Conservation (phyloP, 306 rosid species). For the Cicer judaicum region DNA sequence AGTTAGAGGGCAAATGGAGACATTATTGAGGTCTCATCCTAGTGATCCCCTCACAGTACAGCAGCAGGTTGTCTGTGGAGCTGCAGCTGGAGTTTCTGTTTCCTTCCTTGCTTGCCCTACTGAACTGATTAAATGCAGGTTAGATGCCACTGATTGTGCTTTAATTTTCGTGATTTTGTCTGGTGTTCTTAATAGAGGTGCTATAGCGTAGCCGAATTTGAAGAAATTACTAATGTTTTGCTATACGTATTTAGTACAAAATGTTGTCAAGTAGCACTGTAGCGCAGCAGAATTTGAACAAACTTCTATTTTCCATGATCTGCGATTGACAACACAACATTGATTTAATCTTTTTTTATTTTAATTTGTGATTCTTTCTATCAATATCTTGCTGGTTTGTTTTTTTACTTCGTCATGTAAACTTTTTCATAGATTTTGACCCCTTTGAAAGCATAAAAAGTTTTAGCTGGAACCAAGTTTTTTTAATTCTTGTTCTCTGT, state of each 20-base stretch:
- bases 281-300: too few relatives aligned
- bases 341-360: too few relatives aligned
- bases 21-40: conserved; percentile 73
- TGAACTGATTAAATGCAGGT: conserved; percentile 98
- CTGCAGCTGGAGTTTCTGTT: conserved; percentile 95
- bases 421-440: conserved; percentile 12
- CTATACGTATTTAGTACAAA: too few relatives aligned
- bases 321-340: too few relatives aligned
- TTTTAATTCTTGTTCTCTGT: background rate
- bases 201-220: too few relatives aligned
- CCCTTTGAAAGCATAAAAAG: background rate
- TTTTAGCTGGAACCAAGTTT: background rate
- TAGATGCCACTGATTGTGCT: conserved; percentile 50
- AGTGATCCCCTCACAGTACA: conserved; percentile 69
- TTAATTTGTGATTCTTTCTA: background rate
- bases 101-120: conserved; percentile 95
- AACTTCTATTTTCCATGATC: too few relatives aligned
- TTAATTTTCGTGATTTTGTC: background rate
- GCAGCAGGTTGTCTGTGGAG: conserved; percentile 84
- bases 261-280: too few relatives aligned
- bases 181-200: too few relatives aligned
- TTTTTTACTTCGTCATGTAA: conserved; percentile 1
- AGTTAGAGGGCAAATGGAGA: conserved; percentile 90
- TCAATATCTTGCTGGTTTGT: conserved; percentile 1
- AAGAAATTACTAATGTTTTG: too few relatives aligned